Percentiles rank a stretch among this genome's conserved stretches.
Evolutionary conservation across 352 stramenopile species (phyloP).

Genomic region (Pythium utonaiense): DNA sequence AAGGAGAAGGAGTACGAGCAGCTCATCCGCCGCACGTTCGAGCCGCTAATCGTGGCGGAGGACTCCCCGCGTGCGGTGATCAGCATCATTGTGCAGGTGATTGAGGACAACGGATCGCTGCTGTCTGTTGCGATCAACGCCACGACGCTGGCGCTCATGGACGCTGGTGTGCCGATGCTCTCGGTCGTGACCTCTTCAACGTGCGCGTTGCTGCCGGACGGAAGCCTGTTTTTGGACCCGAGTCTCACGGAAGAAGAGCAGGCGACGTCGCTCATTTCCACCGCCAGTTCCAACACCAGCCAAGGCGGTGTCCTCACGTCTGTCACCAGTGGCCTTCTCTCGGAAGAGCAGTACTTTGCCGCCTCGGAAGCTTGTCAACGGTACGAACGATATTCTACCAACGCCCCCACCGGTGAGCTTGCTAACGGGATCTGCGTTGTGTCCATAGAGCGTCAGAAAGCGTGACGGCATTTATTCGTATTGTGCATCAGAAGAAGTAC

Average conservation of each 20-base stretch:
- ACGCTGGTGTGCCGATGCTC: constrained; percentile 77
- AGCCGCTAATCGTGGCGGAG: constrained; percentile 59
- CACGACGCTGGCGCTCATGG: constrained; percentile 69
- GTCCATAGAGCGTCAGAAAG: constrained; percentile 56
- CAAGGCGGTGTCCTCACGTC: constrained; percentile 74
- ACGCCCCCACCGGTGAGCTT: no score
- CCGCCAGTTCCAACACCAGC: constrained; percentile 50
- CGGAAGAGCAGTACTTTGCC: constrained; percentile 82
- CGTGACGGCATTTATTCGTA: constrained; percentile 69
- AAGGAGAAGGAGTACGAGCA: constrained; percentile 86
- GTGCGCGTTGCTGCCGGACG: constrained; percentile 61
- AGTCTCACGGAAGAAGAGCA: constrained; percentile 68
- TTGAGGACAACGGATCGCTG: constrained; percentile 80
- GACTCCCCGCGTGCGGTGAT: constrained; percentile 81
- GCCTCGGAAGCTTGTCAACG: constrained; percentile 75
- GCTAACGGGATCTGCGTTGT: neutral
- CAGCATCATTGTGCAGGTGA: constrained; percentile 83
- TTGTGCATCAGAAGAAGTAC: constrained; percentile 79
- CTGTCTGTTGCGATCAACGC: constrained; percentile 82
- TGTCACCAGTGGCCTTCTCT: constrained; percentile 65
- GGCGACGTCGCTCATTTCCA: constrained; percentile 59
- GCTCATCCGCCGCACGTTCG: constrained; percentile 76
- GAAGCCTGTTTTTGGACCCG: constrained; percentile 66
- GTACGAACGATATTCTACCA: no score
- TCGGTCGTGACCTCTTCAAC: constrained; percentile 65